Base-by-base conservation (phyloP, 2,329 filamentous ascomycete genomes). In the Fusarium protoensiforme region DNA sequence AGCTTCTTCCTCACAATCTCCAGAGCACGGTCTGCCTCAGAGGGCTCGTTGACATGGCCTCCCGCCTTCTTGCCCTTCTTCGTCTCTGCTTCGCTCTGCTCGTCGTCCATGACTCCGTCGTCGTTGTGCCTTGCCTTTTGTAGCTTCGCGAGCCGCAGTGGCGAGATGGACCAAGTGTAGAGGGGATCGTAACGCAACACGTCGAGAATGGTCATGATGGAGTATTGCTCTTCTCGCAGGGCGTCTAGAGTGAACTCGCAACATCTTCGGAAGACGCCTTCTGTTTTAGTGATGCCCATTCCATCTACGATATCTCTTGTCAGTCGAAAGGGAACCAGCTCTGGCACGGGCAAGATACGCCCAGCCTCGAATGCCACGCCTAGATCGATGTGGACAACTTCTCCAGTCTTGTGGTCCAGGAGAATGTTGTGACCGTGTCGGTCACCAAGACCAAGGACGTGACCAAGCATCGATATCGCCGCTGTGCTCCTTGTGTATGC, bases 181-280 rank as follows among this genome's bases (percentile, higher is more conserved):
- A 99, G 85, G 1, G 96, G 97, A 86, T 99, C 96, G 83, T 98
- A 98, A n/a, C 97, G 93, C 67, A 99, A 86, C 24, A 99, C 97
- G 79, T 99, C 97, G 22, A 99, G 90, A 61, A 99, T 95, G 0
- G 96, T 98, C 95, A 98, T 98, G 84, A 99, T 99, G 51, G 93
- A 95, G 80, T 98, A 97, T 14, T 94, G 94, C 81, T 99, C 96
- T 77, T 97, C 93, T n/a, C 96, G 92, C 38, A 99, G 86, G 2
- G 97, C 95, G 71, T 98, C 95, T 35, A 99, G 90, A 0, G 95
- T 98, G 81, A 98, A 98, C 81, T 99, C 97, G 81, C 96, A 99
- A 83, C 96, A 98, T n/a, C 97, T 91, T 9, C 96, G 91, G 85
- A 98, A 99, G 0, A 98, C 95, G 5, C 96, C 96, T 82, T 99